Evolutionary conservation across 1,284 basidiomycete genomes (phyloP), one percentile per base, ranked within the genome.

Genomic region (Butyriboletus appendiculatus): DNA sequence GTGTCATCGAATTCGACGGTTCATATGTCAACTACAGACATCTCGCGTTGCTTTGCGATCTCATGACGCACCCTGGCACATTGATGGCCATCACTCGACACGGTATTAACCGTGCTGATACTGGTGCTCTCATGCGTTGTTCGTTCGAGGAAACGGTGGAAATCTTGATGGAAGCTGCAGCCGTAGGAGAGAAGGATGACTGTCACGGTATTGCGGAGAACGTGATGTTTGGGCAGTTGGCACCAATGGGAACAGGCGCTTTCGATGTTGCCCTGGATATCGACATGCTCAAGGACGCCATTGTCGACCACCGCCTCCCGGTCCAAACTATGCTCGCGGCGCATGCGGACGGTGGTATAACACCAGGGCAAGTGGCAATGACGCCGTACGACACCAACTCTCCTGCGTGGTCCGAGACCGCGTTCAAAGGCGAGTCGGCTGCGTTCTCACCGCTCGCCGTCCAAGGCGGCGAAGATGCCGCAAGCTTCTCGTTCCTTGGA

Each of bases 101-200:
- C 69, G 97, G 97, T 74, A 99, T 99, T 75, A 99, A 99, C 75
- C 88, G 96, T 52, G 92, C 96, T 30, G 95, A 98, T 65, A 96
- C 95, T 11, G 95, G 95, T 39, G 96, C 97, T 2, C 81, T 99
- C 50, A 98, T 99, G 89, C 83, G 97, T 45, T 98, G 95, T 75
- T 98, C 97, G 4, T 99, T 99, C 80, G 97, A 99, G 73, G 97
- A 99, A 80, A 99, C 97, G 0, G 97, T 98, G 58, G 97, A 99
- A 73, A 98, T 99, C 62, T 75, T 99, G 53, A 96, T 99, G 87
- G 97, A 99, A 71, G 97, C 97, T 0, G 97, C 97, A 0, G 94
- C 96, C 2, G 92, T 96, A 42, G 97, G 97, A 52, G 96, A 99
- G 76, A 91, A 94, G 72, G 97, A 99, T 63, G 96, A 99, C 67